phyloP scores from a whole-genome alignment of 2,329 filamentous ascomycete genomes.

The Scolecobasidium constrictum region DNA sequence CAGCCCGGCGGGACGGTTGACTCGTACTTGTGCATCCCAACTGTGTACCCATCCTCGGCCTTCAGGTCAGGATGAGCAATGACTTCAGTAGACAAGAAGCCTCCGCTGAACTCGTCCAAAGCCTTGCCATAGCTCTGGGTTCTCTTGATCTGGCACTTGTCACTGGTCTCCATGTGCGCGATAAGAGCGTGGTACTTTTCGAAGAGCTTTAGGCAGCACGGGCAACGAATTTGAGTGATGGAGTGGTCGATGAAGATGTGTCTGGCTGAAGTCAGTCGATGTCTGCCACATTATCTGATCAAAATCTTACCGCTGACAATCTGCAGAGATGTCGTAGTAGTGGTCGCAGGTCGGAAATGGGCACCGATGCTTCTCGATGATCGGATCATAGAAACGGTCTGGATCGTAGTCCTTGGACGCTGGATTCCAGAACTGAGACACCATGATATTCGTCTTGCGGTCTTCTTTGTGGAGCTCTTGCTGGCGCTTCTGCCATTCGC shows the following conservation, averaged over 20 bases:
- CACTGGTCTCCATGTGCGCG: conserved; percentile 4
- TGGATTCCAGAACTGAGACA: conserved; percentile 38
- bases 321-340: conserved; percentile 27
- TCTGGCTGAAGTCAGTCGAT: too few relatives aligned
- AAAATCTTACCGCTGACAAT: neutral
- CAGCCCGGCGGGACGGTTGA: conserved; percentile 2
- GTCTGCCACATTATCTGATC: too few relatives aligned
- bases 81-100: neutral
- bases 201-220: conserved; percentile 8
- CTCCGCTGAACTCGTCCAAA: conserved; percentile 7
- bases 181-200: conserved; percentile 6
- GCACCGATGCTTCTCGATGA: conserved; percentile 40
- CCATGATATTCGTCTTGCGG: conserved; percentile 27
- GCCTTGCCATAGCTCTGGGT: conserved; percentile 2
- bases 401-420: conserved; percentile 36
- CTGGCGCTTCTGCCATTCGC: conserved; percentile 10
- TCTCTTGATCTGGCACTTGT: neutral
- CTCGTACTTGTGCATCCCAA: conserved; percentile 2
- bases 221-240: conserved; percentile 5
- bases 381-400: conserved; percentile 34
- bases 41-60: conserved; percentile 1
- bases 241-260: conserved; percentile 6
- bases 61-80: conserved; percentile 1
- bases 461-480: conserved; percentile 18
- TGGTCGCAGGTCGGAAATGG: conserved; percentile 38